Base-by-base conservation (phyloP, 2,329 filamentous ascomycete genomes). In the Trichoderma polysporum region DNA sequence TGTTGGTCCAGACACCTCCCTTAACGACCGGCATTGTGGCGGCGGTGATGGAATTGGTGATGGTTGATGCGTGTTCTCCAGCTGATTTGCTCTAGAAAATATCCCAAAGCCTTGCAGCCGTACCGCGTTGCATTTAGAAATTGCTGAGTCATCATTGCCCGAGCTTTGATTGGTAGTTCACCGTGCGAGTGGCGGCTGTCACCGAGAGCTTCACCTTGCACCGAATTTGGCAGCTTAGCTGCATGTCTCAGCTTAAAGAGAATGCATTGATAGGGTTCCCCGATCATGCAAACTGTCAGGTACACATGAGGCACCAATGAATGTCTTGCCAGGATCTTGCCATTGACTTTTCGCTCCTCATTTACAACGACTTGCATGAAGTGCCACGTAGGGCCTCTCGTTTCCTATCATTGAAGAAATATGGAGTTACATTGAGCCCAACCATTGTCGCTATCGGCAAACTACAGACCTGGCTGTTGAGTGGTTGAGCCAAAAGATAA, bases 1-100 rank as follows among this genome's bases (percentile, higher is more conserved):
- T 90, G 75, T 91, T 91, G 57, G 88, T 90, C 89, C 89, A 91
- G 70, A 91, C 89, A 73, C 89, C 89, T 82, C 89, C 89, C 77
- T 91, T 91, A 78, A 91, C 89, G 78, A 90, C 88, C 70, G 88
- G 88, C 89, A 91, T 91, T 74, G 74, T 77, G 75, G 73, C 72
- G 73, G 68, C 63, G 60, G 31, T 27, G 67, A 58, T 67, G 64
- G 50, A 58, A 63, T 47, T 53, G 47, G 45, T 9, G 54, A 49
- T 62, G 63, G 57, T 45, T 29, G 54, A 67, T 63, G 66, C 64
- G 45, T 62, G 62, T n/a, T 50, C 22, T 22, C 29, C 33, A 19
- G 52, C 49, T 52, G 35, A 5, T 33, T 45, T 54, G 10, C 65
- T 72, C 66, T 63, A 67, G 73, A 76, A 76, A 76, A 75, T 76